A percentile compares a stretch with the other conserved stretches of the same genome.
Evolutionary conservation across 1,284 basidiomycete species (phyloP).

Genomic region (Meira miltonrushii): DNA sequence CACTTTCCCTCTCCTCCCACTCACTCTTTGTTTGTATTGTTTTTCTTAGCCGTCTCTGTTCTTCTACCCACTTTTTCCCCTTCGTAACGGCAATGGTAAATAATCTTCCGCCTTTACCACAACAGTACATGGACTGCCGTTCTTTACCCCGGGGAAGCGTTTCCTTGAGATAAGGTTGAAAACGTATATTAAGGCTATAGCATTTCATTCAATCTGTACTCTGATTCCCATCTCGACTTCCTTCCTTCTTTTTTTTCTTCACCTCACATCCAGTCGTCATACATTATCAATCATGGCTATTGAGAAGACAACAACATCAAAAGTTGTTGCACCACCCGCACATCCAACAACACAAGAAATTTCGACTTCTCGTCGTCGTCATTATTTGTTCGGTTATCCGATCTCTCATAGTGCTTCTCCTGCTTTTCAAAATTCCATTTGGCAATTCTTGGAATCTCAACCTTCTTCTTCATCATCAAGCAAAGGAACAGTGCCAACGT

Average conservation of each 20-base stretch:
- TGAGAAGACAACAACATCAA: not conserved
- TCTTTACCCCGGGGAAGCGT: too few species aligned
- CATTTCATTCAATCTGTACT: too few species aligned
- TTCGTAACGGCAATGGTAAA: too few species aligned
- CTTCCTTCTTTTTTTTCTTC: not conserved
- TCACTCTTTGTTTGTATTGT: not conserved
- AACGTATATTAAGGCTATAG: too few species aligned
- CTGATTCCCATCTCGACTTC: not conserved
- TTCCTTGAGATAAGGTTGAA: too few species aligned
- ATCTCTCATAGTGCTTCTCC: conserved; percentile 38
- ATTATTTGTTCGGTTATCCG: conserved; percentile 32
- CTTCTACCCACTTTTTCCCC: too few species aligned
- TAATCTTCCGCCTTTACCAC: too few species aligned
- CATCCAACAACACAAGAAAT: conserved; percentile 29
- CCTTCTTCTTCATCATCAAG: not conserved
- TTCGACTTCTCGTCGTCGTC: conserved; percentile 20
- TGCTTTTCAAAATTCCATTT: conserved; percentile 33
- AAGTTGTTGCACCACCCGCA: conserved; percentile 15
- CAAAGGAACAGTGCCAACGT: conserved; percentile 20
- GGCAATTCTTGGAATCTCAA: conserved; percentile 12
- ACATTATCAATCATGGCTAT: not conserved
- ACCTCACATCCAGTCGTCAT: not conserved
- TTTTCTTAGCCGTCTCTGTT: too few species aligned
- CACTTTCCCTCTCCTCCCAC: not conserved
- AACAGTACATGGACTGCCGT: too few species aligned